Percentiles rank a stretch among this genome's conserved stretches.
These are phyloP conservation scores for Vigna radiata DNA, from an alignment of 306 rosid genomes.

Conservation along the genomic window DNA sequence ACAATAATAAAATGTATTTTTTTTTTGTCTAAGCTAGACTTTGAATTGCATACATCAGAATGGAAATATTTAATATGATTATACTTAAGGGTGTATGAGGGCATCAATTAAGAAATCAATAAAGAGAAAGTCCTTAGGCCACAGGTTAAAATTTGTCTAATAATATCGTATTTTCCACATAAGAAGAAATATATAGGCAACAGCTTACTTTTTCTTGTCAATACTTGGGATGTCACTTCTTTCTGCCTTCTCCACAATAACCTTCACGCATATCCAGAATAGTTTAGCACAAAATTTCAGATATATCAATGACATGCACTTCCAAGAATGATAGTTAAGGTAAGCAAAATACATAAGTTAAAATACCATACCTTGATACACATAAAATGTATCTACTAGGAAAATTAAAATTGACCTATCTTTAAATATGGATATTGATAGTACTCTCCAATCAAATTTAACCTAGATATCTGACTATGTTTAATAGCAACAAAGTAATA, in stretches of 20 bases:
- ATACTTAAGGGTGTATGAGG: background rate
- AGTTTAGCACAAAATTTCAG: constrained; percentile 25
- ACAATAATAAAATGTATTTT: background rate
- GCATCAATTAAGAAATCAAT: background rate
- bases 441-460: background rate
- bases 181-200: constrained; percentile 11
- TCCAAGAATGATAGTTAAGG: background rate
- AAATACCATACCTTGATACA: background rate
- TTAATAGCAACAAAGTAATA: background rate
- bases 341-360: constrained; percentile 8
- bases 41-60: background rate
- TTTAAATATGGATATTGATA: constrained; percentile 3
- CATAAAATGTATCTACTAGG: constrained; percentile 5
- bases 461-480: background rate
- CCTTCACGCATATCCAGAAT: constrained; percentile 56
- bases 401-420: constrained; percentile 22
- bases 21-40: constrained; percentile 9
- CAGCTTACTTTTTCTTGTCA: constrained; percentile 83
- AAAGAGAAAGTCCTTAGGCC: no score
- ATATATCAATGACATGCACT: constrained; percentile 11
- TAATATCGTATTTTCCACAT: constrained; percentile 22
- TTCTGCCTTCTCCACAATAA: constrained; percentile 87
- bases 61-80: background rate
- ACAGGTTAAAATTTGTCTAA: background rate
- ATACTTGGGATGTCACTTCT: constrained; percentile 82